These are phyloP conservation scores for Didymella keratinophila DNA, from an alignment of 2,329 filamentous ascomycete genomes.

Conservation along the genomic window DNA sequence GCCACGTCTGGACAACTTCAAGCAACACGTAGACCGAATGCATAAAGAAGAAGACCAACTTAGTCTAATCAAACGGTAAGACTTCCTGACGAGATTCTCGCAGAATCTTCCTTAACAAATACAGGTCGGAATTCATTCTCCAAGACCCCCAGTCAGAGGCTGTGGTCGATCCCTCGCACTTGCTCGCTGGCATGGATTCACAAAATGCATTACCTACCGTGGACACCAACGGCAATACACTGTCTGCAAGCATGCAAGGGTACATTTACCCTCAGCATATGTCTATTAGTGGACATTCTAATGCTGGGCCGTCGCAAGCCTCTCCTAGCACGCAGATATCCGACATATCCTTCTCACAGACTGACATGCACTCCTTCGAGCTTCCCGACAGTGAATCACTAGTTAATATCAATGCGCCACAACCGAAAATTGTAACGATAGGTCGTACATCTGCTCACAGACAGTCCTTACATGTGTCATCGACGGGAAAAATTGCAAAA, in stretches of 20 bases:
- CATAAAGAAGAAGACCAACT: constrained; percentile 62
- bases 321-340: neutral
- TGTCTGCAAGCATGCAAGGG: no score
- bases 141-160: no score
- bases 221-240: neutral
- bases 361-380: neutral
- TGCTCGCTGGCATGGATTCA: constrained; percentile 39
- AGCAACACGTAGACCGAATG: constrained; percentile 75
- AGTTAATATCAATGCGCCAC: no score
- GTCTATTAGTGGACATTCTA: neutral
- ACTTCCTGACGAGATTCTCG: no score
- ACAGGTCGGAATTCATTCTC: no score
- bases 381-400: no score
- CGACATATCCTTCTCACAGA: neutral
- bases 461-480: neutral
- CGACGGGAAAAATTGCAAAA: neutral
- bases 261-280: neutral
- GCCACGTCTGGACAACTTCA: constrained; percentile 87
- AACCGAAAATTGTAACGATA: no score
- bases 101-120: no score
- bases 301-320: neutral
- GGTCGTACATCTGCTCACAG: no score
- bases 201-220: neutral
- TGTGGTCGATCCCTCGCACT: neutral
- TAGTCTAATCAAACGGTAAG: constrained; percentile 58